Conservation (phyloP, 192 early-diverging fungal genomes). For the Podila horticola region DNA sequence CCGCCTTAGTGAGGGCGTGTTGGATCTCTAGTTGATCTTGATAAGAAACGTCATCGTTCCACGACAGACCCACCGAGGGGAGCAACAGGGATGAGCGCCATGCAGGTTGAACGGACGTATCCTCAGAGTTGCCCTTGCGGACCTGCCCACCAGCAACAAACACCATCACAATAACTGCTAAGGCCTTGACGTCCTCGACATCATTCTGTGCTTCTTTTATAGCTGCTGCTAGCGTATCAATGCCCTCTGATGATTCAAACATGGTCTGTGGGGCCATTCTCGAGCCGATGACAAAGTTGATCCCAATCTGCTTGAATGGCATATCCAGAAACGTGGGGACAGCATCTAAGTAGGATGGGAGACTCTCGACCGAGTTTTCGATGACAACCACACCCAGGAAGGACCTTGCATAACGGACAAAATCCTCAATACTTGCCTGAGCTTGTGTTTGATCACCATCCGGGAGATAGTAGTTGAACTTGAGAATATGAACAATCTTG, state of each 20-base stretch:
- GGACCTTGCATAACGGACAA: neutral
- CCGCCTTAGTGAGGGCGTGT: neutral
- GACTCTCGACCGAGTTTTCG: neutral
- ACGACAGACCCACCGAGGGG: neutral
- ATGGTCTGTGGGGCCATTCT: slow-evolving; percentile 41
- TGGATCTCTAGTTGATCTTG: neutral
- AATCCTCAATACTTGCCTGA: neutral
- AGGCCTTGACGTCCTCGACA: neutral
- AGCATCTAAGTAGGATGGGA: slow-evolving; percentile 9
- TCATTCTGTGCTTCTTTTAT: slow-evolving; percentile 21
- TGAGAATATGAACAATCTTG: neutral
- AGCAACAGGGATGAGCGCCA: slow-evolving; percentile 50
- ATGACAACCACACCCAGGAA: slow-evolving; percentile 5
- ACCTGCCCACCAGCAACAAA: slow-evolving; percentile 42
- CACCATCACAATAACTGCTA: slow-evolving; percentile 8
- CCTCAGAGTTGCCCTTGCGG: slow-evolving; percentile 8
- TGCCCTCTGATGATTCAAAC: slow-evolving; percentile 24
- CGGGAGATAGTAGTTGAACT: slow-evolving; percentile 7
- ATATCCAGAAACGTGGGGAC: no score
- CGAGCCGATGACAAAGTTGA: slow-evolving; percentile 36
- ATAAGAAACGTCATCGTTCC: slow-evolving; percentile 7
- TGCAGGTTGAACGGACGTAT: slow-evolving; percentile 35
- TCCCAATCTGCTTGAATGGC: slow-evolving; percentile 7
- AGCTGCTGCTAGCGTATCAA: slow-evolving; percentile 2
- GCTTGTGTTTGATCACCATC: neutral